A percentile compares a stretch with the other conserved stretches of the same genome.
Conservation (phyloP, 1,284 basidiomycete species). For the Cryptococcus floricola region DNA sequence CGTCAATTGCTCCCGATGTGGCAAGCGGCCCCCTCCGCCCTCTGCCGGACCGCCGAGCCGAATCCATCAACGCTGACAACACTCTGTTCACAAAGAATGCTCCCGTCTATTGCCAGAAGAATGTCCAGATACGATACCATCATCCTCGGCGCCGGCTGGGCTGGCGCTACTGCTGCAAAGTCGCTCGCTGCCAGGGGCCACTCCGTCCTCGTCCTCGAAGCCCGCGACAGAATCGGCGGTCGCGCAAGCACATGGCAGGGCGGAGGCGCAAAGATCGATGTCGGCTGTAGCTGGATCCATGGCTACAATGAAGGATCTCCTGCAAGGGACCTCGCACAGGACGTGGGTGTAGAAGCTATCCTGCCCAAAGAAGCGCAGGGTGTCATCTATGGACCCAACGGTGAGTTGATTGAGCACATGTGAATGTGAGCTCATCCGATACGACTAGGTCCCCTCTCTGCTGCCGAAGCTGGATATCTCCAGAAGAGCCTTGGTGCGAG, state of each 20-base stretch:
- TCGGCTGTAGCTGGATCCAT: constrained; percentile 55
- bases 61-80: background rate
- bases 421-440: background rate
- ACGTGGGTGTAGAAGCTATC: constrained; percentile 45
- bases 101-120: background rate
- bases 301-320: constrained; percentile 53
- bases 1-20: too few species aligned
- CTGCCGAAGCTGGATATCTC: constrained; percentile 19
- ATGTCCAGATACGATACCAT: constrained; percentile 45
- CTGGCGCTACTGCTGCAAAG: constrained; percentile 51
- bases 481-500: constrained; percentile 33
- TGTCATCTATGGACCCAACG: constrained; percentile 39
- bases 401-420: constrained; percentile 18
- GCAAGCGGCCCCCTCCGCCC: background rate
- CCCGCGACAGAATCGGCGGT: constrained; percentile 52
- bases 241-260: constrained; percentile 49
- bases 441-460: constrained; percentile 23
- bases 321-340: constrained; percentile 46
- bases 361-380: constrained; percentile 40
- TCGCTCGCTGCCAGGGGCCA: constrained; percentile 47
- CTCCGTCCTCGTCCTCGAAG: constrained; percentile 52
- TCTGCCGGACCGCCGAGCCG: background rate
- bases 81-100: background rate
- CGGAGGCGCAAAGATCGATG: constrained; percentile 42
- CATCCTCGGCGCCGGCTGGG: constrained; percentile 54